Percentiles rank a stretch among this genome's conserved stretches.
Evolutionary conservation across 352 stramenopile species (phyloP).

Genomic region (Pythium coloratum): DNA sequence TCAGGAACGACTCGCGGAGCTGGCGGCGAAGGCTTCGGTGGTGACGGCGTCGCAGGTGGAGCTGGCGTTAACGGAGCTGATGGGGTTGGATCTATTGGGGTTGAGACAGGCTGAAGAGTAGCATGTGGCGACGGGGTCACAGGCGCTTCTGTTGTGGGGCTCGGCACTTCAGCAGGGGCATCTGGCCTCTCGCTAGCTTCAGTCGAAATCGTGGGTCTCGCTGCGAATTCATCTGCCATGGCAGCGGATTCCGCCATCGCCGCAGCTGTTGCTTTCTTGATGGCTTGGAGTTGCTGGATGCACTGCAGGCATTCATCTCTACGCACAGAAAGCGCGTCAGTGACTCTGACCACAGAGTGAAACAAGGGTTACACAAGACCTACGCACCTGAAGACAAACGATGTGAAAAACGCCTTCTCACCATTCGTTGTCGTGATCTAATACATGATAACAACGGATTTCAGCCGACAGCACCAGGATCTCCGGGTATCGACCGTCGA

Average conservation of each 20-base stretch:
- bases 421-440: constrained; percentile 48
- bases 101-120: neutral
- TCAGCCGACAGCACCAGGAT: neutral
- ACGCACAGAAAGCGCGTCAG: constrained; percentile 10
- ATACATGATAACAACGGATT: neutral
- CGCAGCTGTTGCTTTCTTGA: constrained; percentile 69
- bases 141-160: constrained; percentile 20
- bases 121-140: constrained; percentile 12
- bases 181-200: constrained; percentile 4
- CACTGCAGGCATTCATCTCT: constrained; percentile 86
- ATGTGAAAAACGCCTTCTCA: constrained; percentile 80
- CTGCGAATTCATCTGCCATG: neutral
- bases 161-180: constrained; percentile 16
- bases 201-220: constrained; percentile 12
- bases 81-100: neutral
- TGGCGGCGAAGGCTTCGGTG: neutral
- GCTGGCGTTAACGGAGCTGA: neutral
- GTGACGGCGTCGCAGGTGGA: neutral
- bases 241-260: constrained; percentile 37
- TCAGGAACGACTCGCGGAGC: constrained; percentile 35
- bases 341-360: neutral
- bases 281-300: constrained; percentile 72
- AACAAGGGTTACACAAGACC: neutral
- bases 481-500: no score
- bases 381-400: constrained; percentile 75